These are phyloP conservation scores for Melampsora americana DNA, from an alignment of 1,284 basidiomycete genomes.

Conservation along the genomic window DNA sequence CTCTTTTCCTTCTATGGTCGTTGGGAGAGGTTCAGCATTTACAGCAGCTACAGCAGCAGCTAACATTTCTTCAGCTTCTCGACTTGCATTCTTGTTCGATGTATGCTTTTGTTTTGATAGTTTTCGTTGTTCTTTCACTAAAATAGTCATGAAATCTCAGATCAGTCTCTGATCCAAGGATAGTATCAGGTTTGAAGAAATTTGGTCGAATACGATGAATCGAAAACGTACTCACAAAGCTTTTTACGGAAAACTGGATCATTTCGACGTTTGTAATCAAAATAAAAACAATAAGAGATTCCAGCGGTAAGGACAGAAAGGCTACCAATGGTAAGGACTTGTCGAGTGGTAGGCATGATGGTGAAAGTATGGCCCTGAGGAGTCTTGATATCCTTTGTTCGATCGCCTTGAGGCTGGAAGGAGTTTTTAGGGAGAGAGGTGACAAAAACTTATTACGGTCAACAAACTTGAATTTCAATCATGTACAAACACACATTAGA, in stretches of 20 bases:
- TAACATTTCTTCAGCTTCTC: constrained; percentile 29
- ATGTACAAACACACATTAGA: too few species aligned
- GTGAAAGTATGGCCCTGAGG: neutral
- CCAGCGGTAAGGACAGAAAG: constrained; percentile 36
- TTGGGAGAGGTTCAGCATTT: constrained; percentile 34
- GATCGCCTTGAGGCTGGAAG: neutral
- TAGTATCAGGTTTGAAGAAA: neutral
- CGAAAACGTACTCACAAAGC: constrained; percentile 51
- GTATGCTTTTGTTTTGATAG: constrained; percentile 33
- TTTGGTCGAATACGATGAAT: constrained; percentile 40
- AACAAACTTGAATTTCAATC: too few species aligned
- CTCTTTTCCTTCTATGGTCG: constrained; percentile 33
- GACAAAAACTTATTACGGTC: too few species aligned
- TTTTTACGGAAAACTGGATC: constrained; percentile 53
- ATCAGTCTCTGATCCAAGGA: neutral
- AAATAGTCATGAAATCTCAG: neutral
- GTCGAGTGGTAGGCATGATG: constrained; percentile 34
- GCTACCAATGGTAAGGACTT: constrained; percentile 35
- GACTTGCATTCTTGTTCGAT: constrained; percentile 14
- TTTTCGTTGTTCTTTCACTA: constrained; percentile 39
- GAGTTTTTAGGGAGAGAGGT: neutral
- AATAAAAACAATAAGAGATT: constrained; percentile 48
- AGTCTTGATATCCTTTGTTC: neutral
- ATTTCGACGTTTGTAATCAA: constrained; percentile 53
- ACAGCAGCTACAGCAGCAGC: constrained; percentile 32